These are phyloP conservation scores for Pichia sp. DNA, from an alignment of 1,139 yeast species.

Conservation along the genomic window DNA sequence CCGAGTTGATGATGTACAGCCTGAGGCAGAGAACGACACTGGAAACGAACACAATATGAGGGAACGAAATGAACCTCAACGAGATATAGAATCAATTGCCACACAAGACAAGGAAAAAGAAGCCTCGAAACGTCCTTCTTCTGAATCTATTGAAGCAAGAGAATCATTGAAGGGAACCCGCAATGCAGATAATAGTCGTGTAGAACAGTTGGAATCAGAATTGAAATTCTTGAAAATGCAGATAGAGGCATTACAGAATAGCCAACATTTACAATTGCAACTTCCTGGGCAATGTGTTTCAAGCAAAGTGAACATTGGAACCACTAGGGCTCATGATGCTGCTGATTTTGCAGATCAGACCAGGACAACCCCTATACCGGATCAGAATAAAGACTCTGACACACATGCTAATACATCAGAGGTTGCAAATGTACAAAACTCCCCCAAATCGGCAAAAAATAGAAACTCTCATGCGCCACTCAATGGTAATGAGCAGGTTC, in stretches of 20 bases:
- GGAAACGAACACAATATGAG: too few relatives aligned
- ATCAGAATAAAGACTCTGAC: too few relatives aligned
- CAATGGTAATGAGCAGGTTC: too few relatives aligned
- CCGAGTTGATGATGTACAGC: too few relatives aligned
- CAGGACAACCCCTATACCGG: too few relatives aligned
- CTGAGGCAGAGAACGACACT: too few relatives aligned
- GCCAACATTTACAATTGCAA: not conserved
- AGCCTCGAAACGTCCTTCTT: not conserved
- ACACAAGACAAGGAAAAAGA: not conserved
- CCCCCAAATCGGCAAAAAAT: not conserved
- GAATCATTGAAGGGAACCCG: not conserved
- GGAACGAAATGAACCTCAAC: too few relatives aligned
- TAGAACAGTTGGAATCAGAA: constrained; percentile 12
- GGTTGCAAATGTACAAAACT: not conserved
- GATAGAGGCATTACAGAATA: constrained; percentile 5
- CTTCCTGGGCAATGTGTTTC: not conserved
- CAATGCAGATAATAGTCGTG: constrained; percentile 2
- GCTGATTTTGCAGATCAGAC: not conserved
- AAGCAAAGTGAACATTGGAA: too few relatives aligned
- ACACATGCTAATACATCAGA: not conserved
- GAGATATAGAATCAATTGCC: too few relatives aligned
- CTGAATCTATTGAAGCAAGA: not conserved
- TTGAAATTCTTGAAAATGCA: constrained; percentile 5
- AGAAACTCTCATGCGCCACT: too few relatives aligned
- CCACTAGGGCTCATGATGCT: not conserved